phyloP scores from a whole-genome alignment of 306 rosid genomes.

The Luffa acutangula region DNA sequence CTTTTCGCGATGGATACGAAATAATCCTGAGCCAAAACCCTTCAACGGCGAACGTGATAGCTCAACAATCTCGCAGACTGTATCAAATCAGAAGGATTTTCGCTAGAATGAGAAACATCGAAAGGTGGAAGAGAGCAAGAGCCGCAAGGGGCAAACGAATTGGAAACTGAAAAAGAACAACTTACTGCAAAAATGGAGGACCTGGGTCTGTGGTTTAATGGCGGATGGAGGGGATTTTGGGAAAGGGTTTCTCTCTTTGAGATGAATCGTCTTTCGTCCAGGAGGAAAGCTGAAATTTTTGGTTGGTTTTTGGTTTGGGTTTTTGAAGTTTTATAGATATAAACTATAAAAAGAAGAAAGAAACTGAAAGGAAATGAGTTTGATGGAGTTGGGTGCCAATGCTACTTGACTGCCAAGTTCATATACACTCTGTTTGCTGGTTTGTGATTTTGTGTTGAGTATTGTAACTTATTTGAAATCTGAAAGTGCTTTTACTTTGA shows the following conservation, averaged over 20 bases:
- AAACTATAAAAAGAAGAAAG: neutral
- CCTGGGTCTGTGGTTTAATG: neutral
- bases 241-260: conserved; percentile 38
- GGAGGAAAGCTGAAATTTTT: conserved; percentile 29
- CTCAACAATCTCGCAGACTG: conserved; percentile 58
- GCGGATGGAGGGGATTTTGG: conserved; percentile 1
- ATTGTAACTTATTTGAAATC: neutral
- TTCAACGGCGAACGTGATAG: conserved; percentile 60
- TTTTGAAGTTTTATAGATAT: neutral
- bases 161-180: conserved; percentile 24
- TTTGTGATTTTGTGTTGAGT: neutral
- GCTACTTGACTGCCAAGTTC: neutral
- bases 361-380: neutral
- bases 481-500: neutral
- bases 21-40: conserved; percentile 55
- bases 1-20: conserved; percentile 74
- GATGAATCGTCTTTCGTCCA: conserved; percentile 43
- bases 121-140: conserved; percentile 44
- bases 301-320: neutral
- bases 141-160: conserved; percentile 35
- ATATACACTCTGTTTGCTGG: neutral
- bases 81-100: conserved; percentile 40
- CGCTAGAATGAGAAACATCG: conserved; percentile 28
- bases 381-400: neutral
- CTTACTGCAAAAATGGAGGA: neutral